Evolutionary conservation across 2,329 filamentous ascomycete species (phyloP).

Genomic region (Dactylella cylindrospora): DNA sequence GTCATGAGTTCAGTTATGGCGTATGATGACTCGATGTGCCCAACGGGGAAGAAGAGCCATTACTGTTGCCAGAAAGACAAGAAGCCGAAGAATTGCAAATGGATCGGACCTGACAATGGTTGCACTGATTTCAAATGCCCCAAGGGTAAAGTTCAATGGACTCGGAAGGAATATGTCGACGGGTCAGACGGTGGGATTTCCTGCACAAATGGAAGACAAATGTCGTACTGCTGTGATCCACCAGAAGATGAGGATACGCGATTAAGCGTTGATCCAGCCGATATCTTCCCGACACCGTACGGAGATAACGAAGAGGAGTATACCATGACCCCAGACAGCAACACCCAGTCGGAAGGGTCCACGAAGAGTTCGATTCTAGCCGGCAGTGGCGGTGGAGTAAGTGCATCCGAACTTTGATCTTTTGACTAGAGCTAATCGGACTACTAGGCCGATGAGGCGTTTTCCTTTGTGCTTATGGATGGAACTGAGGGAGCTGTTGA

Average conservation of each 20-base stretch:
- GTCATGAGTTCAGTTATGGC: conserved; percentile 5
- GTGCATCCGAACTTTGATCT: neutral
- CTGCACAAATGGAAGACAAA: conserved; percentile 4
- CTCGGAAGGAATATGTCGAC: conserved; percentile 1
- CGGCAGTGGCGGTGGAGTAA: conserved; percentile 8
- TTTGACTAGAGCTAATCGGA: neutral
- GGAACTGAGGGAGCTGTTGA: conserved; percentile 15
- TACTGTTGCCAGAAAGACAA: conserved; percentile 14
- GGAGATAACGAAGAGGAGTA: conserved; percentile 15
- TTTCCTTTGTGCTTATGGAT: conserved; percentile 17
- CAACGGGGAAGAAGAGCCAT: conserved; percentile 2
- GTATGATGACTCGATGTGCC: conserved; percentile 4
- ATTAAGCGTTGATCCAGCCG: conserved; percentile 9
- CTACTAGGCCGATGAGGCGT: conserved; percentile 7
- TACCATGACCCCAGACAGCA: conserved; percentile 2
- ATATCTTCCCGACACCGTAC: conserved; percentile 9
- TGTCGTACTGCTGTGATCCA: conserved; percentile 12
- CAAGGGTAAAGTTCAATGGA: conserved; percentile 7
- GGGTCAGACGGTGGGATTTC: neutral
- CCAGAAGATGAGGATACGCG: conserved; percentile 10
- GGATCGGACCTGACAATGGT: conserved; percentile 9
- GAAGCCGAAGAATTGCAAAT: conserved; percentile 9
- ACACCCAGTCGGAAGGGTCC: conserved; percentile 7
- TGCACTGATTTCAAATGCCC: conserved; percentile 14
- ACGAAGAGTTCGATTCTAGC: conserved; percentile 7